These are phyloP conservation scores for Monosporozyma servazzii DNA, from an alignment of 805 yeast genomes.

Conservation along the genomic window DNA sequence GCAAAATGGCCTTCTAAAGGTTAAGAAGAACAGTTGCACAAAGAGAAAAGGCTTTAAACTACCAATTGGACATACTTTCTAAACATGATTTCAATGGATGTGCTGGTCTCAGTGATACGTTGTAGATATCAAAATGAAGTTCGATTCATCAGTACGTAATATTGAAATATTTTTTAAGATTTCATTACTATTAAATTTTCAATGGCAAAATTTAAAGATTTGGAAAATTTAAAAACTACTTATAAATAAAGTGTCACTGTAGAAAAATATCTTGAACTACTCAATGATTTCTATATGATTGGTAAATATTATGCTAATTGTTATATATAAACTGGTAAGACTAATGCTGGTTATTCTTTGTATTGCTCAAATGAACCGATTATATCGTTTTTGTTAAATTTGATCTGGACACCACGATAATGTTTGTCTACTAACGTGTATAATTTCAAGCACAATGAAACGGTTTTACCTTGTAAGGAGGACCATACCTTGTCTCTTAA, in stretches of 20 bases:
- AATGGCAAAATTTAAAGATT: neutral
- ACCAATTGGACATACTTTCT: conserved; percentile 4
- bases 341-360: conserved; percentile 16
- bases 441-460: conserved; percentile 45
- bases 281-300: too few relatives aligned
- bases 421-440: conserved; percentile 48
- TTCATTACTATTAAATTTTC: neutral
- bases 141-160: neutral
- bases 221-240: neutral
- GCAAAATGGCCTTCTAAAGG: neutral
- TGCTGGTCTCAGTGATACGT: neutral
- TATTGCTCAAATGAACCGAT: conserved; percentile 41
- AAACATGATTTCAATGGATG: conserved; percentile 1
- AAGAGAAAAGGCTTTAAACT: neutral
- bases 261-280: neutral
- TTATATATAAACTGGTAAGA: too few relatives aligned
- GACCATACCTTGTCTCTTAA: conserved; percentile 59
- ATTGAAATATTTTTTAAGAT: neutral
- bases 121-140: neutral
- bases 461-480: conserved; percentile 56
- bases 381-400: conserved; percentile 47
- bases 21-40: neutral
- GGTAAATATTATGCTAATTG: too few relatives aligned
- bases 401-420: conserved; percentile 41
- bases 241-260: too few relatives aligned